Base-by-base conservation (phyloP, 805 yeast genomes). In the Lachancea dasiensis region DNA sequence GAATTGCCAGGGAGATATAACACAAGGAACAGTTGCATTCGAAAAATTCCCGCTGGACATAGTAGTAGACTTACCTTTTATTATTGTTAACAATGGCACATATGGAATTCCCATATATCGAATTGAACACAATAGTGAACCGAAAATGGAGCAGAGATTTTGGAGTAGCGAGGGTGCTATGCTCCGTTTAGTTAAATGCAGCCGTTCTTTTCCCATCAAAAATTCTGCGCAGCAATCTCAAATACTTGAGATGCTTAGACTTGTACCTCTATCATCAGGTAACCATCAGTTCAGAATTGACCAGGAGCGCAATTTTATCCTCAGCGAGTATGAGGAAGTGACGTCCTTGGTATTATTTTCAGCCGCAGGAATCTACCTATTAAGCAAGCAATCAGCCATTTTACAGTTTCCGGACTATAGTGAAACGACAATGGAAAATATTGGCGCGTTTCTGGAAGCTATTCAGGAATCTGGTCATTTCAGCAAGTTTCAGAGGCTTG, bases 1-100 rank as follows among this genome's bases (percentile, higher is more conserved):
- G 3, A 51, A 56, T 38, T 44, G 48, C 36, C 23, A 47, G 4
- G 64, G 64, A 22, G 60, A 58, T 31, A 54, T 58, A 6, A 52
- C 52, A 5, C 55, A 54, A 25, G 59, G 58, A 9, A 56, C 61
- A 6, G 42, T 56, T 7, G 51, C 53, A 16, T 39, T 58, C 9
- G 53, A 53, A 10, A 44, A 41, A 15, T 60, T 51, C 28, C 64
- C 64, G 2, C 32, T 31, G 3, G 39, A 44, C 33, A 27, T 56
- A 1, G 6, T 48, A 1, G 47, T 55, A 0, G 42, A 48, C 7
- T 48, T 44, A 25, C 62, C 63, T 3, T 51, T 51, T 36, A 35
- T 59, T 7, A 19, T 58, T 7, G 52, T 50, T 1, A 43, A 44
- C 23, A 51, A 40, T 35, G 43, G 39, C n/a, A 27, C 28, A 3